Conservation (phyloP, 2,329 filamentous ascomycete species). For the Beauveria bassiana region DNA sequence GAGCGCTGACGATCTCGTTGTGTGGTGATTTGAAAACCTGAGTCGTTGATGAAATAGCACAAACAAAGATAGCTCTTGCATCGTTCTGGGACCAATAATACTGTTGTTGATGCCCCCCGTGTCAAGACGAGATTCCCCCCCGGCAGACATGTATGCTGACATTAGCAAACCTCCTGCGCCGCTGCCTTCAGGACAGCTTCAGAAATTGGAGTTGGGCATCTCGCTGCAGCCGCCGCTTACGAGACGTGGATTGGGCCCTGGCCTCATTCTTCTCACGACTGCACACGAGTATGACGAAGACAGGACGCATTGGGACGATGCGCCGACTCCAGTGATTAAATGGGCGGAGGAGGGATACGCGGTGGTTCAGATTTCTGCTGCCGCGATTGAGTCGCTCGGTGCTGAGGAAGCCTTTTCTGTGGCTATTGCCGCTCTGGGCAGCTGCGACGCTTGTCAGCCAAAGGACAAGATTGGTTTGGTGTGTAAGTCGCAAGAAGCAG, state of each 20-base stretch:
- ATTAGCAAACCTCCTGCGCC: not conserved
- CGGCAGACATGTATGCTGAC: not conserved
- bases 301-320: slow-evolving; percentile 7
- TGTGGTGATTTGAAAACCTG: not conserved
- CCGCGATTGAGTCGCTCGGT: not conserved
- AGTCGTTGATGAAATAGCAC: not conserved
- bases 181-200: not conserved
- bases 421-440: not conserved
- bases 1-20: not conserved
- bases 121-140: not conserved
- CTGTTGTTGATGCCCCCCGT: not conserved
- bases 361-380: slow-evolving; percentile 17
- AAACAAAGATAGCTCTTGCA: not conserved
- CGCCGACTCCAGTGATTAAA: slow-evolving; percentile 22
- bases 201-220: not conserved
- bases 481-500: not conserved
- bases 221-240: slow-evolving; percentile 21
- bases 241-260: slow-evolving; percentile 25
- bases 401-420: not conserved
- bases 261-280: slow-evolving; percentile 21
- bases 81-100: not conserved
- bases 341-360: slow-evolving; percentile 31
- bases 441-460: not conserved
- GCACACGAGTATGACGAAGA: not conserved
- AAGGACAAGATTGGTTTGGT: not conserved